phyloP scores from a whole-genome alignment of 2,329 filamentous ascomycete genomes.

The Emergomyces pasteurianus region DNA sequence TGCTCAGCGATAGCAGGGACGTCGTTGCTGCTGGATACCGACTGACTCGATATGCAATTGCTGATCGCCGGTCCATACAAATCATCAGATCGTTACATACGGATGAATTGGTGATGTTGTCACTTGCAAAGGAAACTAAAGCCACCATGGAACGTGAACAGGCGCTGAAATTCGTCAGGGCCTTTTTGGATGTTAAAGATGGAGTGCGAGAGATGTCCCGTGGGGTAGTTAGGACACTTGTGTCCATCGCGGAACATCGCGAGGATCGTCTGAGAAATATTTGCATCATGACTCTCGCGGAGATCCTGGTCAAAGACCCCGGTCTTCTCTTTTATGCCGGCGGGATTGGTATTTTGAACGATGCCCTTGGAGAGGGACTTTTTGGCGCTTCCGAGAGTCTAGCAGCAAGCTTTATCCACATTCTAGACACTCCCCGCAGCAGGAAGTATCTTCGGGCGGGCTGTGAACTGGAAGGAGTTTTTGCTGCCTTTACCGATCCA shows the following conservation, averaged over 20 bases:
- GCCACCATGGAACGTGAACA: constrained; percentile 96
- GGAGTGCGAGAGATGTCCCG: constrained; percentile 79
- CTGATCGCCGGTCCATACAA: constrained; percentile 76
- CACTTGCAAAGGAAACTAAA: constrained; percentile 88
- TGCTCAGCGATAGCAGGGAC: constrained; percentile 88
- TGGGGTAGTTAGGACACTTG: constrained; percentile 76
- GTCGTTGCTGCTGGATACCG: constrained; percentile 91
- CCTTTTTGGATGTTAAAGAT: constrained; percentile 90
- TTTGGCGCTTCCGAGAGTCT: constrained; percentile 90
- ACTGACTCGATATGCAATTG: constrained; percentile 87
- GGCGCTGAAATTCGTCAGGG: constrained; percentile 87
- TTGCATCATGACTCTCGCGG: constrained; percentile 82
- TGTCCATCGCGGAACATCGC: constrained; percentile 75
- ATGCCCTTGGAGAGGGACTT: constrained; percentile 76
- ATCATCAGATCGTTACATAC: constrained; percentile 82
- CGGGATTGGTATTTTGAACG: constrained; percentile 76
- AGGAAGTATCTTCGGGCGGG: constrained; percentile 76
- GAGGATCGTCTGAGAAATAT: constrained; percentile 82
- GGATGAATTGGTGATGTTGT: constrained; percentile 83
- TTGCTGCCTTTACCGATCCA: constrained; percentile 87
- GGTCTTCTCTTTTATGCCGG: constrained; percentile 69
- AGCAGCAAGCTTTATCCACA: constrained; percentile 73
- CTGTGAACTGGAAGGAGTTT: constrained; percentile 77
- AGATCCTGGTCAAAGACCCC: constrained; percentile 80
- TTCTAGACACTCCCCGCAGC: constrained; percentile 72